phyloP scores from a whole-genome alignment of 2,329 filamentous ascomycete genomes.

The Trichoderma pleuroti region DNA sequence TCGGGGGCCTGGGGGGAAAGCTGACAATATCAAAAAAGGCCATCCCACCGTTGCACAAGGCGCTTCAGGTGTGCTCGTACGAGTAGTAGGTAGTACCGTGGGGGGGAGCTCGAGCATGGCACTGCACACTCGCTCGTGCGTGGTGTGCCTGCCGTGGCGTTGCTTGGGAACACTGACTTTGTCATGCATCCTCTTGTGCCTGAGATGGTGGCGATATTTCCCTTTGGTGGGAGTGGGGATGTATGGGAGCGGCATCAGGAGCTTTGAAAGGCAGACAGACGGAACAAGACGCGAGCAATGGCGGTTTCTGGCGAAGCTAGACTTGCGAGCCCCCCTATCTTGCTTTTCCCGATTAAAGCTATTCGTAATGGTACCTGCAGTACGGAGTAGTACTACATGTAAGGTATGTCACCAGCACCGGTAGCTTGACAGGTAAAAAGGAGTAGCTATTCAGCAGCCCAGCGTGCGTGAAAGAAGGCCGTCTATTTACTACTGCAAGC shows the following conservation, averaged over 20 bases:
- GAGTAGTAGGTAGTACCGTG: too few relatives aligned
- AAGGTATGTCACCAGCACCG: background rate
- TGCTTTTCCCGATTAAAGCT: background rate
- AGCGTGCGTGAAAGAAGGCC: too few relatives aligned
- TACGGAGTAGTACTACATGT: background rate
- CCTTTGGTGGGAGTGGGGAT: conserved; percentile 8
- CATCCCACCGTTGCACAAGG: background rate
- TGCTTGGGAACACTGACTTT: background rate
- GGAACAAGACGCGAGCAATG: background rate
- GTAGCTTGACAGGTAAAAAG: background rate
- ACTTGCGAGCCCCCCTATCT: background rate
- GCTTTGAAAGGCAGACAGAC: background rate
- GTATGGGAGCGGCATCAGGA: background rate
- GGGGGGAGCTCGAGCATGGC: background rate
- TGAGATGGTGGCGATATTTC: conserved; percentile 7
- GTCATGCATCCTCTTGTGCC: background rate
- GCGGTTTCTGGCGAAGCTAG: too few relatives aligned
- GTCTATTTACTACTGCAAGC: too few relatives aligned
- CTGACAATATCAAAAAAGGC: background rate
- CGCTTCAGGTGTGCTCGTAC: background rate
- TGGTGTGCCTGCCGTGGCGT: background rate
- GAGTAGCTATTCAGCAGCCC: too few relatives aligned
- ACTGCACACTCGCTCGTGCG: background rate
- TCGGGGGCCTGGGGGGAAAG: background rate
- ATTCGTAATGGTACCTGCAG: background rate